Evolutionary conservation across 208 protist species (phyloP).

Genomic region (Kentomonas sorsogonicus): DNA sequence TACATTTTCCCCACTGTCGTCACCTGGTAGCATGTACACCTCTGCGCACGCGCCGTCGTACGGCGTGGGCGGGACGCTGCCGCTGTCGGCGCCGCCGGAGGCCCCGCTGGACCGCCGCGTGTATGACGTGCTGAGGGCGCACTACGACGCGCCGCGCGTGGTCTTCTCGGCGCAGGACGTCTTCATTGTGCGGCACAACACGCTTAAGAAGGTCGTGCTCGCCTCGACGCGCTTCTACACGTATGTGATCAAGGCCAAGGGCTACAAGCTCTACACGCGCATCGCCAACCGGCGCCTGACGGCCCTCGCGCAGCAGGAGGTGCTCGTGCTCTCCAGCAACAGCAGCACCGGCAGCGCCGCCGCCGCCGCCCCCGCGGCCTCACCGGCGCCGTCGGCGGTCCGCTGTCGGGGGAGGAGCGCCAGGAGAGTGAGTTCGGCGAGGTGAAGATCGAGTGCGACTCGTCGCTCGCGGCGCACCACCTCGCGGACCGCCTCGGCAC

Average conservation of each 20-base stretch:
- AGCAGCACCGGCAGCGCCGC: conserved; percentile 15
- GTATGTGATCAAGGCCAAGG: conserved; percentile 79
- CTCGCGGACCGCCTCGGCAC: conserved; percentile 38
- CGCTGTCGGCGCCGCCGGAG: no score
- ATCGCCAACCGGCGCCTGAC: conserved; percentile 66
- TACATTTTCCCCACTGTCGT: background rate
- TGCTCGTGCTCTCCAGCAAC: conserved; percentile 20
- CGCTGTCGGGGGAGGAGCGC: background rate
- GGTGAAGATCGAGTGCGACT: conserved; percentile 39
- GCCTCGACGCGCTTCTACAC: conserved; percentile 65
- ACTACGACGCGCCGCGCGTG: conserved; percentile 66
- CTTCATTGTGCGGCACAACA: conserved; percentile 39
- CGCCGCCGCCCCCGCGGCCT: conserved; percentile 13
- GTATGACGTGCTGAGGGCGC: conserved; percentile 62
- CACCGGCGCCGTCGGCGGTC: background rate
- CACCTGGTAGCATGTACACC: background rate
- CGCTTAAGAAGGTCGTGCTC: conserved; percentile 53
- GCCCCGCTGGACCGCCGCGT: no score
- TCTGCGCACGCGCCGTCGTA: background rate
- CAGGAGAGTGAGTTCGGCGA: conserved; percentile 36
- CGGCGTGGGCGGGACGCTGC: no score
- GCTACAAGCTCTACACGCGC: conserved; percentile 64
- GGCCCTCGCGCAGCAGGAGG: conserved; percentile 20
- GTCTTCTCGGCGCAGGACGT: conserved; percentile 46
- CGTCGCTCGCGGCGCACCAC: conserved; percentile 24